phyloP scores from a whole-genome alignment of 2,329 filamentous ascomycete species.

The Sporothrix sp. region DNA sequence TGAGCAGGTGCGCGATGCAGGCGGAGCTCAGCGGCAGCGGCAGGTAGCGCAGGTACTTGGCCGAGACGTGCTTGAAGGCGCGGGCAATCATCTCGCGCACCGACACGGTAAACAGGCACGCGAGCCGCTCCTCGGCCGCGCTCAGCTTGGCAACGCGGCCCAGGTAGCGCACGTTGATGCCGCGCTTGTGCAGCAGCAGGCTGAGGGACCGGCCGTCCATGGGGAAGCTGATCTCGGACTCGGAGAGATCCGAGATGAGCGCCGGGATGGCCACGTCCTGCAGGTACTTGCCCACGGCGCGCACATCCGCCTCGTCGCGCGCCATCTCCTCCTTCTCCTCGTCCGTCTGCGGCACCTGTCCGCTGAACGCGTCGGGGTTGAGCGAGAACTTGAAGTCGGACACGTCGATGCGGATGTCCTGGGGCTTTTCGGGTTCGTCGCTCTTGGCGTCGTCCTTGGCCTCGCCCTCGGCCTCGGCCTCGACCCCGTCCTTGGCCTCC shows the following conservation, averaged over 20 bases:
- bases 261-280: constrained; percentile 71
- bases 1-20: constrained; percentile 78
- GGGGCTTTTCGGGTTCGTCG: constrained; percentile 12
- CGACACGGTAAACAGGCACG: constrained; percentile 66
- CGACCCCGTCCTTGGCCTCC: constrained; percentile 57
- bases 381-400: constrained; percentile 79
- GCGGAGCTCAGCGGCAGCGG: constrained; percentile 71
- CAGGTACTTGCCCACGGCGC: constrained; percentile 71
- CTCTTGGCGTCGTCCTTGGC: constrained; percentile 27
- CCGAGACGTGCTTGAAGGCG: constrained; percentile 86
- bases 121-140: constrained; percentile 55
- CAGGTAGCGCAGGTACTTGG: constrained; percentile 67
- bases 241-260: constrained; percentile 74
- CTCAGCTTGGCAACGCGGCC: constrained; percentile 68
- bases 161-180: constrained; percentile 95
- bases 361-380: constrained; percentile 93
- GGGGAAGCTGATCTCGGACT: constrained; percentile 91
- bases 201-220: constrained; percentile 95
- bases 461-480: constrained; percentile 27
- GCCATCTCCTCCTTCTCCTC: constrained; percentile 78
- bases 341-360: constrained; percentile 79
- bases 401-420: constrained; percentile 65
- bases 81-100: constrained; percentile 91
- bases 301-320: constrained; percentile 80
- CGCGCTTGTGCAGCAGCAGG: constrained; percentile 84